These are phyloP conservation scores for Wolfiporia cocos DNA, from an alignment of 1,284 basidiomycete species.

Conservation along the genomic window DNA sequence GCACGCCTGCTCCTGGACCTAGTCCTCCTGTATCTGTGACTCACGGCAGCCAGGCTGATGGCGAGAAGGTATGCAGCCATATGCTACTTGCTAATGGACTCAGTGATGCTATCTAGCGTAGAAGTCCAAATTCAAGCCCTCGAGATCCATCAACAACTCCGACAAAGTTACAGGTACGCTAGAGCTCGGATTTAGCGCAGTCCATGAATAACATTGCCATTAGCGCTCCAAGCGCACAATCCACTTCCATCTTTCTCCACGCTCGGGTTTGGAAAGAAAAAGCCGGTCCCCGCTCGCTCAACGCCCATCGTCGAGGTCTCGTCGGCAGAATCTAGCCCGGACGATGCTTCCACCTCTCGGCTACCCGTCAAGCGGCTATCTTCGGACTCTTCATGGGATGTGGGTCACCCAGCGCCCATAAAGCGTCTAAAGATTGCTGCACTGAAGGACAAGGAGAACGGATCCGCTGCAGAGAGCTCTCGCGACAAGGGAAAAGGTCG, in stretches of 20 bases:
- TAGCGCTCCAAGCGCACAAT: slow-evolving; percentile 4
- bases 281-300: slow-evolving; percentile 10
- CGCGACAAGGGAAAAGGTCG: slow-evolving; percentile 23
- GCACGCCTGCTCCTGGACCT: slow-evolving; percentile 5
- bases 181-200: no score
- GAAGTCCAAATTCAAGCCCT: slow-evolving; percentile 28
- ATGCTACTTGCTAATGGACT: not conserved
- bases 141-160: slow-evolving; percentile 14
- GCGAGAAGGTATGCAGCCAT: slow-evolving; percentile 9
- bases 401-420: slow-evolving; percentile 7
- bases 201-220: no score
- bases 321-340: slow-evolving; percentile 17
- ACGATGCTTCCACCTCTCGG: slow-evolving; percentile 12
- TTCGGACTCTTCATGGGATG: slow-evolving; percentile 13
- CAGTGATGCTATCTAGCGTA: slow-evolving; percentile 6
- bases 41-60: slow-evolving; percentile 15
- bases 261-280: slow-evolving; percentile 23
- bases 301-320: slow-evolving; percentile 13
- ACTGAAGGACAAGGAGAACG: slow-evolving; percentile 24
- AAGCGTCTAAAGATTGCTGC: slow-evolving; percentile 20
- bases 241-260: slow-evolving; percentile 24
- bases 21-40: slow-evolving; percentile 4
- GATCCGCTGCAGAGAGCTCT: slow-evolving; percentile 4
- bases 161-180: slow-evolving; percentile 13
- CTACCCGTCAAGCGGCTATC: slow-evolving; percentile 23